Conservation (phyloP, 1,284 basidiomycete genomes). For the Sphaerobolus stellatus region DNA sequence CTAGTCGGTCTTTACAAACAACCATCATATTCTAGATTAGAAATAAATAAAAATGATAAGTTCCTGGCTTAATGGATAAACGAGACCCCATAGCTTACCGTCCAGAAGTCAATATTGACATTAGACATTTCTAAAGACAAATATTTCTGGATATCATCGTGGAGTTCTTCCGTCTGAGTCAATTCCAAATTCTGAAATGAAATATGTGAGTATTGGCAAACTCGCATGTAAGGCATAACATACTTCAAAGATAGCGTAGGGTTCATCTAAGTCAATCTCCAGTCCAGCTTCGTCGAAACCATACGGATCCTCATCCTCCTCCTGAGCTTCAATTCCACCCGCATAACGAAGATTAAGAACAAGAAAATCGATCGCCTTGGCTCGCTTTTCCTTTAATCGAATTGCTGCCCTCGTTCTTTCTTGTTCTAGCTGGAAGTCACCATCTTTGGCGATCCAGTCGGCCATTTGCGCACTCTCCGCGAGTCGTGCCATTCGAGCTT, state of each 20-base stretch:
- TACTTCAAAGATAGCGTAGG: slow-evolving; percentile 94
- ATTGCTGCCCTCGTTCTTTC: slow-evolving; percentile 89
- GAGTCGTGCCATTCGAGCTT: slow-evolving; percentile 80
- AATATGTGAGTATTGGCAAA: slow-evolving; percentile 19
- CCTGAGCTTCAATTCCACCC: slow-evolving; percentile 48
- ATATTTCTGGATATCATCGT: slow-evolving; percentile 93
- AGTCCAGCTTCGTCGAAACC: slow-evolving; percentile 79
- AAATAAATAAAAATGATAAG: slow-evolving; percentile 15
- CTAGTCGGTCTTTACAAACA: slow-evolving; percentile 91
- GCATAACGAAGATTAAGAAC: slow-evolving; percentile 92
- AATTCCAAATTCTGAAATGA: slow-evolving; percentile 72
- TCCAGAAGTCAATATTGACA: slow-evolving; percentile 95
- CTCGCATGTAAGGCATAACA: slow-evolving; percentile 28
- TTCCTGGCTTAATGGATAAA: slow-evolving; percentile 4
- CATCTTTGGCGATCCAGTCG: slow-evolving; percentile 97
- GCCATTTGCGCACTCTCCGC: slow-evolving; percentile 97
- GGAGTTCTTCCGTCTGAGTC: slow-evolving; percentile 89
- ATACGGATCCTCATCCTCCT: slow-evolving; percentile 67
- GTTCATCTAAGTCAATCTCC: slow-evolving; percentile 98
- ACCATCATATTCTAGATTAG: slow-evolving; percentile 86
- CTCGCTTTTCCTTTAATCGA: slow-evolving; percentile 91
- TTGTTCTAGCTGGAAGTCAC: slow-evolving; percentile 96
- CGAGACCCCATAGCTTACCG: slow-evolving; percentile 51
- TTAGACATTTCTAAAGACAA: slow-evolving; percentile 83
- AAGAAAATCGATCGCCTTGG: slow-evolving; percentile 93